phyloP scores from a whole-genome alignment of 345 rosid genomes.

The Raphanus sativus region DNA sequence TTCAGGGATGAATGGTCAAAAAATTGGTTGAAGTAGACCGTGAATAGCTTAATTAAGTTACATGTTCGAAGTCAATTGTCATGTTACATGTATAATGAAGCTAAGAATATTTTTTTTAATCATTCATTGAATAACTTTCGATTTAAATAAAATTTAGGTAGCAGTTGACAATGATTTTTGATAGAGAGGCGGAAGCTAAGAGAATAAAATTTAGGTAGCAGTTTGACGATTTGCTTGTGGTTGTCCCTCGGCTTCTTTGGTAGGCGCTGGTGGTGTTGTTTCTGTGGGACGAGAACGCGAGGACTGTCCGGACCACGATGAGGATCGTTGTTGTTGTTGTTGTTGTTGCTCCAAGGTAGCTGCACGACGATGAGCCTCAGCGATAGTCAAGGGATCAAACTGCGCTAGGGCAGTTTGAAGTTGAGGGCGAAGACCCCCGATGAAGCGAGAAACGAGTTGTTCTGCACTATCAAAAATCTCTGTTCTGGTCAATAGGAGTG shows the following conservation, averaged over 20 bases:
- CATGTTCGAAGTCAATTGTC: background rate
- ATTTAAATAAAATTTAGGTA: too few relatives aligned
- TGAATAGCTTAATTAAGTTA: too few relatives aligned
- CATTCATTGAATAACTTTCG: too few relatives aligned
- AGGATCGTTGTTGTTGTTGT: background rate
- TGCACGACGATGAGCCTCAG: background rate
- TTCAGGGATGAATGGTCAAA: background rate
- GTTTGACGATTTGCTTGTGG: too few relatives aligned
- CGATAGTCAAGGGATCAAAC: background rate
- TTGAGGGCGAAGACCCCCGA: background rate
- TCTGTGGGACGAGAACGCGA: too few relatives aligned
- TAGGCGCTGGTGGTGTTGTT: too few relatives aligned
- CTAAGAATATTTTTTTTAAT: background rate
- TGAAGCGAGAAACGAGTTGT: background rate
- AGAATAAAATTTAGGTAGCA: too few relatives aligned
- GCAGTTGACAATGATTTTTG: too few relatives aligned
- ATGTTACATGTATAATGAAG: background rate
- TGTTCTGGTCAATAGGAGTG: background rate
- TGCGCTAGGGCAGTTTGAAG: background rate
- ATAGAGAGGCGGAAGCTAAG: too few relatives aligned
- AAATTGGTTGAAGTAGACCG: background rate
- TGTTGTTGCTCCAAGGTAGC: background rate
- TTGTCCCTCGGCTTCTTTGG: too few relatives aligned
- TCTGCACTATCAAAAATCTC: background rate
- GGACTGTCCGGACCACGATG: too few relatives aligned